Evolutionary conservation across 805 yeast genomes (phyloP).

Genomic region (Isabelozyma pseudorhagii): DNA sequence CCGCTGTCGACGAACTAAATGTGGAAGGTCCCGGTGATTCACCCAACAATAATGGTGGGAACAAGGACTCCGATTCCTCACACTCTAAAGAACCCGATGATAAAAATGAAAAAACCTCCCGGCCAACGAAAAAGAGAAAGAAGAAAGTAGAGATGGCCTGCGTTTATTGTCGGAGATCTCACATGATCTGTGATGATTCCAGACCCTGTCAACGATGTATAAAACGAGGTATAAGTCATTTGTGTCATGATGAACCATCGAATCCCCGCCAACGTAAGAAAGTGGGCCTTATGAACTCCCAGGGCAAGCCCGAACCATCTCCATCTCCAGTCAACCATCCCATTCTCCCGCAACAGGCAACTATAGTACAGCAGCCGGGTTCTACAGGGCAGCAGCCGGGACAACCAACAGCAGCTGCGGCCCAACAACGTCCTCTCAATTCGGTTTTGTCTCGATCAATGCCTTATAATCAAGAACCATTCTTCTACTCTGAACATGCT

Average conservation of each 20-base stretch:
- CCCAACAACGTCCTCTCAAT: constrained; percentile 7
- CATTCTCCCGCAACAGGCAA: constrained; percentile 1
- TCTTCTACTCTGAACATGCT: constrained; percentile 86
- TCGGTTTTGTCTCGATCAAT: constrained; percentile 38
- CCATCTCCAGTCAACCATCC: background rate
- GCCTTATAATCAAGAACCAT: constrained; percentile 61
- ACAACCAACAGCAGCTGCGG: constrained; percentile 3
- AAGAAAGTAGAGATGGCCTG: constrained; percentile 69
- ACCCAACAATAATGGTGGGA: background rate
- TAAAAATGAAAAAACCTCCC: constrained; percentile 1
- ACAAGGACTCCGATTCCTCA: background rate
- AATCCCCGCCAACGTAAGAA: constrained; percentile 39
- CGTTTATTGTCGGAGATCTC: constrained; percentile 88
- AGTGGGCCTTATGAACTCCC: constrained; percentile 9
- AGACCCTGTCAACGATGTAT: constrained; percentile 80
- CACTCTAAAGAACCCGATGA: background rate
- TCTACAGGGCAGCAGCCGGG: background rate
- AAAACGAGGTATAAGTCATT: constrained; percentile 81
- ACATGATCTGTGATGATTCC: constrained; percentile 85
- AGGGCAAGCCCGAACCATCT: background rate
- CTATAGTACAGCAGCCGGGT: background rate
- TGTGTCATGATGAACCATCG: constrained; percentile 75
- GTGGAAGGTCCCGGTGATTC: background rate
- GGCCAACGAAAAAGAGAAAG: constrained; percentile 32
- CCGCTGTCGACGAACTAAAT: background rate